Percentiles rank a stretch among this genome's conserved stretches.
Conservation (phyloP, 2,329 filamentous ascomycete genomes). For the Penicillium capsulatum region DNA sequence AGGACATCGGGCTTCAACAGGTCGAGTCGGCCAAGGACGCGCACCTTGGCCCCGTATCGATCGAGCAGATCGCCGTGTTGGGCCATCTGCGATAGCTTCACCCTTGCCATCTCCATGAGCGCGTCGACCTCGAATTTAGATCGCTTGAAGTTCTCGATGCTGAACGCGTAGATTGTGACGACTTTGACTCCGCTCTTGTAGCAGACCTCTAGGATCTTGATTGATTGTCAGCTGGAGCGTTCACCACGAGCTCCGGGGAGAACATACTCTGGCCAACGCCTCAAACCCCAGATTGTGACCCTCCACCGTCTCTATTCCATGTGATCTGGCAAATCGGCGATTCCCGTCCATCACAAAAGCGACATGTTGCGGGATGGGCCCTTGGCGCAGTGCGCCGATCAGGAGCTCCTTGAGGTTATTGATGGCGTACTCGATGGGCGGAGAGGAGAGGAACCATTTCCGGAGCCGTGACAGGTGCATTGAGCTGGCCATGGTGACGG, state of each 20-base stretch:
- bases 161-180: constrained; percentile 97
- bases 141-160: constrained; percentile 97
- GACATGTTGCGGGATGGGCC: constrained; percentile 87
- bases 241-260: neutral
- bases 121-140: constrained; percentile 95
- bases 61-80: constrained; percentile 92
- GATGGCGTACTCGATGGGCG: constrained; percentile 86
- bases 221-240: neutral
- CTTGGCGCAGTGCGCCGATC: constrained; percentile 83
- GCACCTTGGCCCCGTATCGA: constrained; percentile 82
- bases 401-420: constrained; percentile 74
- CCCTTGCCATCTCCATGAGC: constrained; percentile 95
- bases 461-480: constrained; percentile 59
- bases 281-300: constrained; percentile 96
- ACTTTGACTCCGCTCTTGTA: constrained; percentile 97
- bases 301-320: constrained; percentile 93
- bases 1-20: constrained; percentile 83
- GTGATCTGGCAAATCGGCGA: constrained; percentile 79
- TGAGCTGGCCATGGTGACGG: constrained; percentile 43
- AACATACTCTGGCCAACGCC: constrained; percentile 74
- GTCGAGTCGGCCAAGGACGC: constrained; percentile 78
- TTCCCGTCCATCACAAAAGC: constrained; percentile 99
- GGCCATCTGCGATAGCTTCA: constrained; percentile 84
- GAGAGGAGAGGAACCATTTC: constrained; percentile 79
- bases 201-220: constrained; percentile 86